These are phyloP conservation scores for Farysia itapuensis DNA, from an alignment of 1,284 basidiomycete genomes.

Conservation along the genomic window DNA sequence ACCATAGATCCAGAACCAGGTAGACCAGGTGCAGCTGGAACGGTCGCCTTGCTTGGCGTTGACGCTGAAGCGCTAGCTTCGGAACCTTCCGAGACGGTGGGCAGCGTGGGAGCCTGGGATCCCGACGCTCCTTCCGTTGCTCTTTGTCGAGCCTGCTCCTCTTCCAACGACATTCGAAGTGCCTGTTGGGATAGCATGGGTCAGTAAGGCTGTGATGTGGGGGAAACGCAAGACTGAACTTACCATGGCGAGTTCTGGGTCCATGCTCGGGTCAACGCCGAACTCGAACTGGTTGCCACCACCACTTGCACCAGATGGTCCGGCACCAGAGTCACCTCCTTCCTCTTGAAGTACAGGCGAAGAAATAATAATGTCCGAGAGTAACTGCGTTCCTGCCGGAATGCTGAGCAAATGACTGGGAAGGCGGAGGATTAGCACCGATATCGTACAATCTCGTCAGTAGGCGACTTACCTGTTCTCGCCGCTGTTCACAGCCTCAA, in stretches of 20 bases:
- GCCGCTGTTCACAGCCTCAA: slow-evolving; percentile 73
- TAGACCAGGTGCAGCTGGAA: slow-evolving; percentile 8
- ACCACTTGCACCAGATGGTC: slow-evolving; percentile 44
- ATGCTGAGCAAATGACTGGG: slow-evolving; percentile 74
- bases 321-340: slow-evolving; percentile 63
- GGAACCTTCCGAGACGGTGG: slow-evolving; percentile 35
- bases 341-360: slow-evolving; percentile 84
- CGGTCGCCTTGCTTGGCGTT: slow-evolving; percentile 8
- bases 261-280: slow-evolving; percentile 88
- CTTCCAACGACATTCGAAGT: slow-evolving; percentile 94
- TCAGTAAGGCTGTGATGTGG: not conserved
- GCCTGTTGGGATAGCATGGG: slow-evolving; percentile 68
- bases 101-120: slow-evolving; percentile 29
- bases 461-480: slow-evolving; percentile 79
- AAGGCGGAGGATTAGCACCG: not conserved
- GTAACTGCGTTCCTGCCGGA: slow-evolving; percentile 72
- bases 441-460: too few relatives aligned
- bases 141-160: slow-evolving; percentile 81
- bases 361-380: slow-evolving; percentile 79
- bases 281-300: slow-evolving; percentile 69
- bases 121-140: slow-evolving; percentile 39
- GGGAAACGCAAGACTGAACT: slow-evolving; percentile 27
- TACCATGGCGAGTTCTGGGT: slow-evolving; percentile 97
- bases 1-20: slow-evolving; percentile 50
- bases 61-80: slow-evolving; percentile 8